Evolutionary conservation across 2,329 filamentous ascomycete genomes (phyloP).

Genomic region (Hypoxylon sp.): DNA sequence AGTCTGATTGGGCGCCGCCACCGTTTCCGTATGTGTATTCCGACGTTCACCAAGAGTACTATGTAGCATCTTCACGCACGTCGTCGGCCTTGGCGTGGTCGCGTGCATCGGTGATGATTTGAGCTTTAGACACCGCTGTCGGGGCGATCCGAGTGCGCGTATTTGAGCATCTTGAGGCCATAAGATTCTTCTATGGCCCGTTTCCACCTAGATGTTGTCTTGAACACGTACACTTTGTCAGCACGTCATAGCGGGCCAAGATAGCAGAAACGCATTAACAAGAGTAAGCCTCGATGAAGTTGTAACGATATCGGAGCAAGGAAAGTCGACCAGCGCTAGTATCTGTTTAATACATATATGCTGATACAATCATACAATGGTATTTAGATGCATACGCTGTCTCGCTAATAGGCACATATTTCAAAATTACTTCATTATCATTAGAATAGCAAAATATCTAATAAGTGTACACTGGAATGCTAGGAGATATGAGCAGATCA

Average conservation of each 20-base stretch:
- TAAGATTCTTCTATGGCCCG: slow-evolving; percentile 16
- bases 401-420: neutral
- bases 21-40: slow-evolving; percentile 22
- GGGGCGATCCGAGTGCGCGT: slow-evolving; percentile 22
- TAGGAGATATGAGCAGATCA: neutral
- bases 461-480: neutral
- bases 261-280: slow-evolving; percentile 28
- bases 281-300: slow-evolving; percentile 13
- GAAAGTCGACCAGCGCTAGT: neutral
- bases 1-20: slow-evolving; percentile 15
- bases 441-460: neutral
- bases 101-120: slow-evolving; percentile 12
- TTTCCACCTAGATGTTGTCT: slow-evolving; percentile 3
- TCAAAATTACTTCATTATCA: neutral
- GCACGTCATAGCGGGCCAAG: slow-evolving; percentile 38
- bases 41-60: slow-evolving; percentile 5
- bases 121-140: slow-evolving; percentile 8
- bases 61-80: slow-evolving; percentile 30
- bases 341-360: neutral
- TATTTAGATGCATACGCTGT: slow-evolving; percentile 8
- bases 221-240: neutral
- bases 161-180: slow-evolving; percentile 3
- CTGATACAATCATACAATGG: neutral
- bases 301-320: slow-evolving; percentile 37
- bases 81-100: slow-evolving; percentile 37